Evolutionary conservation across 2,329 filamentous ascomycete species (phyloP).

Genomic region (Rhynchosporium graminicola): DNA sequence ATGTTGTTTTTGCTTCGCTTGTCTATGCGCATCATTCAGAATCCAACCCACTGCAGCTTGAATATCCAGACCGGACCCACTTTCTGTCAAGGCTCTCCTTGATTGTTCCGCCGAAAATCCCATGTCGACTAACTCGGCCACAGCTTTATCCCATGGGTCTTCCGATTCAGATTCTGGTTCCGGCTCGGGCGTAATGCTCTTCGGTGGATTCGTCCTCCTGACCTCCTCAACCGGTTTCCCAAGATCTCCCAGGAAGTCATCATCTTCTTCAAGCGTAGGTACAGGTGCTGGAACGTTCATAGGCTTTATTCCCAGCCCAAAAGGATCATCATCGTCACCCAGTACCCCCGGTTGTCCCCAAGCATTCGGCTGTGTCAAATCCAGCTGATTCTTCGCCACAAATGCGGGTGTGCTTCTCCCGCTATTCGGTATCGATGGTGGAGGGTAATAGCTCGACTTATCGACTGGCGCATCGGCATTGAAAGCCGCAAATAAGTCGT

Average conservation of each 20-base stretch:
- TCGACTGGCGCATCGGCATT: conserved; percentile 67
- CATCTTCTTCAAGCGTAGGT: conserved; percentile 50
- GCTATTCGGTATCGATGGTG: conserved; percentile 46
- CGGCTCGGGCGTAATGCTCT: conserved; percentile 28
- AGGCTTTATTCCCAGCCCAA: conserved; percentile 62
- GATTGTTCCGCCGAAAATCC: conserved; percentile 87
- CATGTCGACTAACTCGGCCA: conserved; percentile 91
- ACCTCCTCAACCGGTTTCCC: conserved; percentile 66
- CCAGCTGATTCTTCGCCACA: conserved; percentile 44
- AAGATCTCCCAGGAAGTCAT: conserved; percentile 67
- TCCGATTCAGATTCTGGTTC: conserved; percentile 39
- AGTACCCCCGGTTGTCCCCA: conserved; percentile 51
- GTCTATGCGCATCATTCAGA: conserved; percentile 84
- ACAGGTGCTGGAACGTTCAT: conserved; percentile 36
- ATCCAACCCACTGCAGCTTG: conserved; percentile 88
- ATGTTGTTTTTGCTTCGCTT: conserved; percentile 72
- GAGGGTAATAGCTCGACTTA: conserved; percentile 65
- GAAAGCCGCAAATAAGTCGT: conserved; percentile 69
- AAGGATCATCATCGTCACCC: conserved; percentile 77
- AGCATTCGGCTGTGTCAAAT: conserved; percentile 55
- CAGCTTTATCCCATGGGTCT: conserved; percentile 73
- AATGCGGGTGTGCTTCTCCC: conserved; percentile 47
- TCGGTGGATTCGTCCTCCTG: conserved; percentile 45
- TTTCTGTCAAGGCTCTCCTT: conserved; percentile 76
- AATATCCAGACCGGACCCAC: conserved; percentile 75